Percentiles rank a stretch among this genome's conserved stretches.
Evolutionary conservation across 306 rosid species (phyloP).

Genomic region (Rubus idaeus): DNA sequence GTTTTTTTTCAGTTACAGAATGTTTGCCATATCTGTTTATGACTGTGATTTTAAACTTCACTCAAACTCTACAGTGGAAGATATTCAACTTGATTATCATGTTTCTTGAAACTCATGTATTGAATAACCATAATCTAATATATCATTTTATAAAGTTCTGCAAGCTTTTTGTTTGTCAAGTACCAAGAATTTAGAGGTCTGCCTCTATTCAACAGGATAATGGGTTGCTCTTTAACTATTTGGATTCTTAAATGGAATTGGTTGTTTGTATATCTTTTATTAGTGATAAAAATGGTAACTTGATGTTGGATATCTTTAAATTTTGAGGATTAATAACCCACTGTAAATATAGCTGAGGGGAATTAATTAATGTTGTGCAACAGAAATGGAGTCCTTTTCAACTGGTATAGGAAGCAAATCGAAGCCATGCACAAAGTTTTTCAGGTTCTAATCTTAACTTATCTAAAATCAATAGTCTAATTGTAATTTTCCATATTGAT

Average conservation of each 20-base stretch:
- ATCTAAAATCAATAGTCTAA: conserved; percentile 63
- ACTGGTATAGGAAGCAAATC: conserved; percentile 97
- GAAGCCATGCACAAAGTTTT: conserved; percentile 99
- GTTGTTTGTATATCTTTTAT: conserved; percentile 4
- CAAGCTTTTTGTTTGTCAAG: neutral
- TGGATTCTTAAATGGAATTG: conserved; percentile 9
- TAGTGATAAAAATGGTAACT: conserved; percentile 20
- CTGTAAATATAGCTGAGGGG: conserved; percentile 60
- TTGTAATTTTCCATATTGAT: conserved; percentile 41
- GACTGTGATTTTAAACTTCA: neutral
- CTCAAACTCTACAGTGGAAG: neutral
- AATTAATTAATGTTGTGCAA: conserved; percentile 87
- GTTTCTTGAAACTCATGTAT: neutral
- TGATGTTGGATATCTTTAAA: conserved; percentile 37
- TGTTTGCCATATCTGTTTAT: neutral
- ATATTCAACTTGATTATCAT: neutral
- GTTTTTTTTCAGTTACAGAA: neutral
- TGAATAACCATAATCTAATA: neutral
- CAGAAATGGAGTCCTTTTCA: conserved; percentile 84
- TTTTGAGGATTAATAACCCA: conserved; percentile 47
- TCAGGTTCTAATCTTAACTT: conserved; percentile 98
- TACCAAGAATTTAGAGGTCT: conserved; percentile 1
- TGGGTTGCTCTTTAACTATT: neutral
- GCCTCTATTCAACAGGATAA: neutral
- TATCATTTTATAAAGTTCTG: neutral